Base-by-base conservation (phyloP, 2,329 filamentous ascomycete genomes). In the Colletotrichum coccodes region DNA sequence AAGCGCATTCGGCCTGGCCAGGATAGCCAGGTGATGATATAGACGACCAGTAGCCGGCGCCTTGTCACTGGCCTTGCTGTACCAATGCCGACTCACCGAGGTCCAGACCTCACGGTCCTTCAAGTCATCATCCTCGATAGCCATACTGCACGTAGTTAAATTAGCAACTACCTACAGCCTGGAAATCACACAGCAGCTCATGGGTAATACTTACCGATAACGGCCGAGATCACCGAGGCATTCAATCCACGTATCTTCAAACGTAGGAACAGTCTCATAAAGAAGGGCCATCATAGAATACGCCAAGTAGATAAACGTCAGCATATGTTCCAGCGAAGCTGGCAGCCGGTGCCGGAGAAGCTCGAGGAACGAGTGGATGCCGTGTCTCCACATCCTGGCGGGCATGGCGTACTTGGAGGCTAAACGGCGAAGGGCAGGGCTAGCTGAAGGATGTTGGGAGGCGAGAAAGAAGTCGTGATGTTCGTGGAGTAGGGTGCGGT, bases 241-340 rank as follows among this genome's bases (percentile, higher is more conserved):
- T 72, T 98, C 95, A 9, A 97, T 93, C 95, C 95, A 98, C 0
- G 93, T 97, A 65, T 96, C 92, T 60, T 92, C 88, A 72, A 97
- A 98, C 0, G 88, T 85, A 0, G 92, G 90, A 0, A 97, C 93
- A 0, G 93, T 97, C 74, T 98, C 95, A 68, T 94, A 92, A 0
- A 98, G 80, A 0, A 98, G 79, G 0, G 93, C 92, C 87, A 98
- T 94, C 89, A 97, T 97, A 2, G 92, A 92, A 72, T 98, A 98
- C 0, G 94, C 92, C 18, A 95, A 80, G 71, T 97, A 97, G 0
- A 98, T 94, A 63, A 97, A 98, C 0, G 91, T 90, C 0, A 97
- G 82, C 94, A 98, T 98, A 63, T 97, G 92, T 57, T 98, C 95
- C 0, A 94, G 81, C 1, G 92, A 94, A 0, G 85, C 86, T 0